A percentile compares a stretch with the other conserved stretches of the same genome.
phyloP scores from a whole-genome alignment of 2,329 filamentous ascomycete genomes.

The Lojkania enalia region DNA sequence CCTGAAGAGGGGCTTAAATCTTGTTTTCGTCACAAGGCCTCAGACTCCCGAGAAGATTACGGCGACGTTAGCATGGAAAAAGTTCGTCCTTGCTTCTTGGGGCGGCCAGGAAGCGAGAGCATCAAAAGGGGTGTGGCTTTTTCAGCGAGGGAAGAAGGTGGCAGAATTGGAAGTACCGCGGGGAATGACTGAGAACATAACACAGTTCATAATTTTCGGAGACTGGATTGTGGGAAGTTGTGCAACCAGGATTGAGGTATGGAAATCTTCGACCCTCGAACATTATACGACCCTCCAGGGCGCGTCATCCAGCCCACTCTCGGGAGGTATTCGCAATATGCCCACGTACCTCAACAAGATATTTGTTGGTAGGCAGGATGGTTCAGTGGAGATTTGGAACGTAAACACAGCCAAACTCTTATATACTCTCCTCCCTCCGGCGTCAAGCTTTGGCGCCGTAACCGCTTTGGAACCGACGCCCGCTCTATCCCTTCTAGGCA shows the following conservation, averaged over 20 bases:
- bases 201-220: constrained; percentile 79
- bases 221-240: constrained; percentile 87
- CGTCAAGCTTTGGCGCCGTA: constrained; percentile 74
- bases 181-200: constrained; percentile 70
- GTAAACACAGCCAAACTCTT: constrained; percentile 87
- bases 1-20: constrained; percentile 81
- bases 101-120: constrained; percentile 61
- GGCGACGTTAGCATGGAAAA: constrained; percentile 84
- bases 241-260: constrained; percentile 77
- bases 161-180: constrained; percentile 71
- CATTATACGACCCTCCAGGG: constrained; percentile 82
- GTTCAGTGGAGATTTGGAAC: constrained; percentile 96
- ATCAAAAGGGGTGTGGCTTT: constrained; percentile 79
- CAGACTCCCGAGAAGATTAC: constrained; percentile 86
- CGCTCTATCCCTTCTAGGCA: constrained; percentile 80
- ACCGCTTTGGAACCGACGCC: constrained; percentile 84
- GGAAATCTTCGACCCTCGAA: constrained; percentile 80
- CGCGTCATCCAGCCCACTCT: constrained; percentile 68
- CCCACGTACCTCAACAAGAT: constrained; percentile 97
- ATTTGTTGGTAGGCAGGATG: constrained; percentile 83
- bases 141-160: constrained; percentile 85
- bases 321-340: constrained; percentile 81
- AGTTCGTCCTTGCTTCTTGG: constrained; percentile 88
- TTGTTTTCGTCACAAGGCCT: constrained; percentile 90
- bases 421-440: constrained; percentile 82